These are phyloP conservation scores for Allium sativum DNA, from an alignment of 106 monocot genomes.

Conservation along the genomic window DNA sequence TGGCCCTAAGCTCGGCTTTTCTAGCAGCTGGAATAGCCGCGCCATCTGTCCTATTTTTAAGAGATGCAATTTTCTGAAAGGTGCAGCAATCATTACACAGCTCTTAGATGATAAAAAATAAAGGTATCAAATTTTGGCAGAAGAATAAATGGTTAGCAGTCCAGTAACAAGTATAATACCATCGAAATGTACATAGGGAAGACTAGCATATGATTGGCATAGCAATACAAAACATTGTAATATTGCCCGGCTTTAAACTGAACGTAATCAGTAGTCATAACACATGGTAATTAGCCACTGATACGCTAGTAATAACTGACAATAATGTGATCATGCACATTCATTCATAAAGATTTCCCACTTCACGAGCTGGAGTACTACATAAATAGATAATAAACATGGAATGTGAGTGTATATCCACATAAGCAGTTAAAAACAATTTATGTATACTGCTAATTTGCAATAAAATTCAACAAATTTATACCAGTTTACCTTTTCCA, in stretches of 20 bases:
- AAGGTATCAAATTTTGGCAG: too few species aligned
- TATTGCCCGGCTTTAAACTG: neutral
- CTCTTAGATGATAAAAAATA: neutral
- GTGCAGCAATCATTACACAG: neutral
- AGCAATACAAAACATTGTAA: neutral
- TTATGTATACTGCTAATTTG: neutral
- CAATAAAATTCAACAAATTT: neutral
- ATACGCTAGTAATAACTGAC: neutral
- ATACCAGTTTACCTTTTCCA: conserved; percentile 61
- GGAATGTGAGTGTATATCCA: neutral
- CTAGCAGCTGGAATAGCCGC: conserved; percentile 72
- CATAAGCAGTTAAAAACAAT: neutral
- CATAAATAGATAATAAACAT: neutral
- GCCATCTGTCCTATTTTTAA: conserved; percentile 64
- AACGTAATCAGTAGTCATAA: neutral
- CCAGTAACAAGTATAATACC: neutral
- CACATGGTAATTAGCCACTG: neutral
- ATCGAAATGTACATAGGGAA: neutral
- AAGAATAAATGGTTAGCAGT: neutral
- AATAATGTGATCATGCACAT: neutral
- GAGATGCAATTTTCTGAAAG: conserved; percentile 63
- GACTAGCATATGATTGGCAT: neutral
- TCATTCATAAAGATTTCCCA: neutral
- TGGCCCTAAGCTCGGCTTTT: conserved; percentile 69
- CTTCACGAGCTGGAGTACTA: neutral